Evolutionary conservation across 106 monocot genomes (phyloP).

Genomic region (Acanthochlamys bracteata): DNA sequence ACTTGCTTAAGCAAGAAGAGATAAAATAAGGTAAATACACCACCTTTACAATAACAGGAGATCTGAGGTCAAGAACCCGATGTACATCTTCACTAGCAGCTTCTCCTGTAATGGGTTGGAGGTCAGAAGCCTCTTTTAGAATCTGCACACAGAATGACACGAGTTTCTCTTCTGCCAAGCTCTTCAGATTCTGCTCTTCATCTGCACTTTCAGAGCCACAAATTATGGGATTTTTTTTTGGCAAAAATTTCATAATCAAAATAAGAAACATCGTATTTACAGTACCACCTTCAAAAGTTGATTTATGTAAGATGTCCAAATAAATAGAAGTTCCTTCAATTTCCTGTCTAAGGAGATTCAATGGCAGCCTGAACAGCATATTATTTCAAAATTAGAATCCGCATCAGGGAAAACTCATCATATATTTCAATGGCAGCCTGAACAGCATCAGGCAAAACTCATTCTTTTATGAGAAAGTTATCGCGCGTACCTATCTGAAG

Average conservation of each 20-base stretch:
- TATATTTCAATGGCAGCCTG: slow-evolving; percentile 63
- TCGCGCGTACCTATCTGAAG: slow-evolving; percentile 54
- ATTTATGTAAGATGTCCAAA: slow-evolving; percentile 83
- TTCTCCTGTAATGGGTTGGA: slow-evolving; percentile 58
- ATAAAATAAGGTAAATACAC: not conserved
- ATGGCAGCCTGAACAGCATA: slow-evolving; percentile 61
- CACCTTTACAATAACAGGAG: slow-evolving; percentile 97
- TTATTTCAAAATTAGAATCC: not conserved
- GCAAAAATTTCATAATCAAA: slow-evolving; percentile 8
- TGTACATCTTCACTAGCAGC: slow-evolving; percentile 64
- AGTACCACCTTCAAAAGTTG: slow-evolving; percentile 33
- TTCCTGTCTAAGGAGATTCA: slow-evolving; percentile 94
- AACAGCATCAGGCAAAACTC: not conserved
- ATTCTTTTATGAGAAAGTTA: too few species aligned
- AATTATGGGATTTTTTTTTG: not conserved
- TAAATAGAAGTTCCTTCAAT: slow-evolving; percentile 85
- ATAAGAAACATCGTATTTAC: slow-evolving; percentile 12
- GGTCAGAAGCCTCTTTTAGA: slow-evolving; percentile 85
- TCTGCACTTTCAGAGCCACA: slow-evolving; percentile 8
- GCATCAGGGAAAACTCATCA: not conserved
- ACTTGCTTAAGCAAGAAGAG: not conserved
- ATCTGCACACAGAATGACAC: slow-evolving; percentile 88
- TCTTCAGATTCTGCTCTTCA: slow-evolving; percentile 51
- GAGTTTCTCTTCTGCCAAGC: slow-evolving; percentile 80
- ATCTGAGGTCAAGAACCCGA: slow-evolving; percentile 69